Evolutionary conservation across 2,329 filamentous ascomycete species (phyloP).

Genomic region (Xylaria sp.): DNA sequence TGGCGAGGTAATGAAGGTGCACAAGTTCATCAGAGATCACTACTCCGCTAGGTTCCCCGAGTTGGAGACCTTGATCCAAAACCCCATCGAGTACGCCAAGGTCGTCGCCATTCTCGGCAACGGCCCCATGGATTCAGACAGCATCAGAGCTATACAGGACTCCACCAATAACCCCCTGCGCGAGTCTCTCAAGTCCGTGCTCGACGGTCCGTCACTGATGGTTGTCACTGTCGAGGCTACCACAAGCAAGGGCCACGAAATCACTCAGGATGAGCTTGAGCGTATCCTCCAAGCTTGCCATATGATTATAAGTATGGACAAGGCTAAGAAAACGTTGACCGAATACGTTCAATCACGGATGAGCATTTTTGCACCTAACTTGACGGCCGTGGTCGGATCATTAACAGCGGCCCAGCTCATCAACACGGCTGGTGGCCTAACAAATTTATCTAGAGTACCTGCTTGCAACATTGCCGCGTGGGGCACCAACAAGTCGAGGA

Average conservation of each 20-base stretch:
- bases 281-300: conserved; percentile 82
- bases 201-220: conserved; percentile 93
- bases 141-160: conserved; percentile 81
- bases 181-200: conserved; percentile 78
- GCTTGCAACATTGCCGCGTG: conserved; percentile 92
- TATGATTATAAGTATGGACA: conserved; percentile 88
- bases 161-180: conserved; percentile 83
- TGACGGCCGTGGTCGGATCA: conserved; percentile 90
- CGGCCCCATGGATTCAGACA: conserved; percentile 82
- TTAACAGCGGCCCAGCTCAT: conserved; percentile 96
- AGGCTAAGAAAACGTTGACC: conserved; percentile 85
- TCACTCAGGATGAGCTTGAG: conserved; percentile 79
- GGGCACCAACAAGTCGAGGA: conserved; percentile 84
- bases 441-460: conserved; percentile 89
- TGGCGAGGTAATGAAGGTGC: conserved; percentile 89
- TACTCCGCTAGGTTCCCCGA: conserved; percentile 95
- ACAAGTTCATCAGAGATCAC: conserved; percentile 96
- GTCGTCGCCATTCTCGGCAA: conserved; percentile 94
- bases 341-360: conserved; percentile 97
- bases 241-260: conserved; percentile 82
- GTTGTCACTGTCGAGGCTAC: conserved; percentile 95
- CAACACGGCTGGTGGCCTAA: conserved; percentile 90
- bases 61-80: conserved; percentile 88
- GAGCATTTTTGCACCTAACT: conserved; percentile 93
- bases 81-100: conserved; percentile 94